phyloP scores from a whole-genome alignment of 139 green algal genomes.

The Spirogloea muscicola region DNA sequence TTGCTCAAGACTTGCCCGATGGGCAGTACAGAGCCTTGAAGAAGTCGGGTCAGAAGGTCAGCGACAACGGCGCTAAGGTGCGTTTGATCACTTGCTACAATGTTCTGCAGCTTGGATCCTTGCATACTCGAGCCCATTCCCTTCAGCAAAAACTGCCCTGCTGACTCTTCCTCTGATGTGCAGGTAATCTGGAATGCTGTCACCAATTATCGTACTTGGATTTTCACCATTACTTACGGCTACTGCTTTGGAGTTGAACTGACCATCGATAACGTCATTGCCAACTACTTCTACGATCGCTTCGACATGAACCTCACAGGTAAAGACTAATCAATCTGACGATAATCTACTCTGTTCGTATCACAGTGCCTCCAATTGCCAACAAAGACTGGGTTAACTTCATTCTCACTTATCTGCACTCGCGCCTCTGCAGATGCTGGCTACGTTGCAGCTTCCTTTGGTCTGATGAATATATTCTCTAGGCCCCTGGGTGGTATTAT shows the following conservation, averaged over 20 bases:
- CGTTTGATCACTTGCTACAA: too few relatives aligned
- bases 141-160: too few relatives aligned
- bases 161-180: too few relatives aligned
- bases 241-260: constrained; percentile 77
- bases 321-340: too few relatives aligned
- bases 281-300: constrained; percentile 65
- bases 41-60: constrained; percentile 59
- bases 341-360: too few relatives aligned
- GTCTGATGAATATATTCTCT: constrained; percentile 86
- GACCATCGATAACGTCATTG: constrained; percentile 73
- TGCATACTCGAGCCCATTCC: too few relatives aligned
- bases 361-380: too few relatives aligned
- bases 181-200: constrained; percentile 54
- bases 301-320: constrained; percentile 64
- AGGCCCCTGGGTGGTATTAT: constrained; percentile 66
- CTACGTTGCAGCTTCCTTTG: constrained; percentile 22
- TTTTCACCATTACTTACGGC: constrained; percentile 61
- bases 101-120: too few relatives aligned
- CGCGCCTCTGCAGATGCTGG: not conserved
- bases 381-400: too few relatives aligned
- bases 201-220: constrained; percentile 69
- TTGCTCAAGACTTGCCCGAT: constrained; percentile 73
- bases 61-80: too few relatives aligned
- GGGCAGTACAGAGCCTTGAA: constrained; percentile 74
- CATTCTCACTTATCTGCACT: not conserved